Base-by-base conservation (phyloP, 345 rosid genomes). In the Aethionema arabicum region DNA sequence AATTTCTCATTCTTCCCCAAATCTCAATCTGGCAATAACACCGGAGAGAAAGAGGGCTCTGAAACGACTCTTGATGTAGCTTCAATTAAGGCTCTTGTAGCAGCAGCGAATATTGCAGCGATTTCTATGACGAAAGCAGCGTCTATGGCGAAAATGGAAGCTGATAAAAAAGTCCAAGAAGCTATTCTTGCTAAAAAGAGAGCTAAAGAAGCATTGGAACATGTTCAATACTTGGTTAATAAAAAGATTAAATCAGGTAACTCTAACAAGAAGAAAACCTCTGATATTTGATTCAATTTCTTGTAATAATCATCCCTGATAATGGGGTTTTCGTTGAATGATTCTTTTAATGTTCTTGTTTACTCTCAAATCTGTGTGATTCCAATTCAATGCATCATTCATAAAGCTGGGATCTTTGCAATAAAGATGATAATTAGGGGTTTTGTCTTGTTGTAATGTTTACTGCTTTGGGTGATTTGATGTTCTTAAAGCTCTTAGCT, bases 61-160 rank as follows among this genome's bases (percentile, higher is more conserved):
- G 29, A 16, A 30, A 15, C 21, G 62, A 41, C 41, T 63, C 46
- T 78, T 15, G 67, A 40, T 29, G 2, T 7, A 35, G 57, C 69
- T 16, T 74, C 77, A 7, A 61, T 67, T 42, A 59, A 33, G 39
- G 88, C 85, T 21, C 85, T 83, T 41, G 36, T 75, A 7, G 80
- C 80, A 11, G 88, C 83, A 5, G 72, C 83, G 32, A 63, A 70
- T n/a, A 77, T 83, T 33, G 72, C 85, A 14, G 69, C 68, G n/a
- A 41, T 35, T 40, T 74, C 74, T 29, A 56, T 77, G 83, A 41
- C 57, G 3, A 56, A 33, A 11, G 79, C 76, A 11, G 83, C 67
- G 4, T 57, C 40, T 15, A 3, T 42, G 2, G 77, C 78, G 0
- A 67, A 66, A 67, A 41, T 59, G 5, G 83, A 76, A 52, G 81